Base-by-base conservation (phyloP, 1,284 basidiomycete genomes). In the Bjerkandera adusta region DNA sequence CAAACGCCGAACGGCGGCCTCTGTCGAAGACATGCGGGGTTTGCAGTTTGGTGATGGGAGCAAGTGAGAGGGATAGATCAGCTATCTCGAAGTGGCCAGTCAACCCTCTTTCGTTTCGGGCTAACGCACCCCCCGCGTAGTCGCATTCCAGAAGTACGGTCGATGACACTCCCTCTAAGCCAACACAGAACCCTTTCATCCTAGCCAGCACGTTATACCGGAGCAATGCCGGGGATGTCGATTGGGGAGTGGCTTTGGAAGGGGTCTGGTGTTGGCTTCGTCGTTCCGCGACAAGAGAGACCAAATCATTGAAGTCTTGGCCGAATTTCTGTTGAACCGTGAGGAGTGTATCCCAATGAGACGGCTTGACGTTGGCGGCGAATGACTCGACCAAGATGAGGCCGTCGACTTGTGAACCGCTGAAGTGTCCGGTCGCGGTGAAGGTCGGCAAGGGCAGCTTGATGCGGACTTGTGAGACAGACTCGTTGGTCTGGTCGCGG, bases 321-420 rank as follows among this genome's bases (percentile, higher is more conserved):
- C 86, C 89, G 51, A 91, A 92, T 57, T 91, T 90, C 55, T 89
- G 85, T 57, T 91, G 88, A 10, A 92, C 83, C 2, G 77, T 79
- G 1, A 92, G 72, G 3, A 92, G 64, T 5, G 85, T 85, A 57
- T 93, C 90, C 79, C 88, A 83, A 55, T 91, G 81, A 1, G 80
- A 80, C 4, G 87, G 86, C 56, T 88, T 90, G 51, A 92, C 73
- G 55, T 77, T 85, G 44, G 88, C 66, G 22, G 83, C 73, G 54
- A 91, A 74, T 43, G 79, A 76, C 13, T 89, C 86, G 33, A 92
- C 66, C 24, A 83, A 67, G 4, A 77, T 73, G 21, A 85, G 64
- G 3, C 79, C 67, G 38, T 82, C 70, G n/a, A 89, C 60, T 5
- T 64, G 67, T 4, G 58, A 52, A 25, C 68, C 72, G 52, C 76